A percentile compares a stretch with the other conserved stretches of the same genome.
Evolutionary conservation across 495 filamentous ascomycete genomes (phyloP).

Genomic region (Trichoderma erinaceum): DNA sequence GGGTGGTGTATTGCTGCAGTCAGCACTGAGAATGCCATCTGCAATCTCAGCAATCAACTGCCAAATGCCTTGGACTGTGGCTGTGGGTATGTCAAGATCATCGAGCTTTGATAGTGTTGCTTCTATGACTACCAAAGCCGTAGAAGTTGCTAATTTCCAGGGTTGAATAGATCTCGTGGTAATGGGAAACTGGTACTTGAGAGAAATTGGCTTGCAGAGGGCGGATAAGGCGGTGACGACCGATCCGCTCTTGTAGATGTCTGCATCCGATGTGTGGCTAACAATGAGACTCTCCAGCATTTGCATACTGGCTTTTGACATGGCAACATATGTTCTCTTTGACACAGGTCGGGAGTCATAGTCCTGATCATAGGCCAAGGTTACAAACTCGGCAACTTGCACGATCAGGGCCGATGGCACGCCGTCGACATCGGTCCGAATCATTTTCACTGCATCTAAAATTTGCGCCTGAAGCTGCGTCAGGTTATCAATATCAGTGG

Average conservation of each 20-base stretch:
- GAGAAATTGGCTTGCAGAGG: slow-evolving; percentile 58
- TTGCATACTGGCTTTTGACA: slow-evolving; percentile 71
- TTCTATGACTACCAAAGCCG: slow-evolving; percentile 61
- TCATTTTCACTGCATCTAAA: slow-evolving; percentile 61
- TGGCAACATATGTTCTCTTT: slow-evolving; percentile 73
- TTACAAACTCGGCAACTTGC: slow-evolving; percentile 62
- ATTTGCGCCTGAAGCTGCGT: slow-evolving; percentile 73
- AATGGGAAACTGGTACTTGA: slow-evolving; percentile 66
- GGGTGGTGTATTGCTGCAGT: slow-evolving; percentile 38
- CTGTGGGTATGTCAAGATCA: slow-evolving; percentile 43
- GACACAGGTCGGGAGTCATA: slow-evolving; percentile 27
- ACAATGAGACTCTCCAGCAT: slow-evolving; percentile 59
- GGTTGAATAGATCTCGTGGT: slow-evolving; percentile 52
- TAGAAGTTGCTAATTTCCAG: slow-evolving; percentile 74
- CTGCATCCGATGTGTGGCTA: slow-evolving; percentile 53
- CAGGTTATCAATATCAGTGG: slow-evolving; percentile 75
- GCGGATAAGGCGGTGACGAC: slow-evolving; percentile 54
- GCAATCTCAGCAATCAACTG: slow-evolving; percentile 51
- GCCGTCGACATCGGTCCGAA: slow-evolving; percentile 61
- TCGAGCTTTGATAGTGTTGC: slow-evolving; percentile 58
- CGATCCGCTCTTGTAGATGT: slow-evolving; percentile 61
- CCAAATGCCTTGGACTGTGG: slow-evolving; percentile 50
- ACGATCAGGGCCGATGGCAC: slow-evolving; percentile 62
- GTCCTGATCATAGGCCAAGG: slow-evolving; percentile 53
- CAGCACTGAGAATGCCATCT: slow-evolving; percentile 54